Percentiles rank a stretch among this genome's conserved stretches.
Evolutionary conservation across 176 grass and related monocot species (phyloP).

Genomic region (Metroxylon sagu): DNA sequence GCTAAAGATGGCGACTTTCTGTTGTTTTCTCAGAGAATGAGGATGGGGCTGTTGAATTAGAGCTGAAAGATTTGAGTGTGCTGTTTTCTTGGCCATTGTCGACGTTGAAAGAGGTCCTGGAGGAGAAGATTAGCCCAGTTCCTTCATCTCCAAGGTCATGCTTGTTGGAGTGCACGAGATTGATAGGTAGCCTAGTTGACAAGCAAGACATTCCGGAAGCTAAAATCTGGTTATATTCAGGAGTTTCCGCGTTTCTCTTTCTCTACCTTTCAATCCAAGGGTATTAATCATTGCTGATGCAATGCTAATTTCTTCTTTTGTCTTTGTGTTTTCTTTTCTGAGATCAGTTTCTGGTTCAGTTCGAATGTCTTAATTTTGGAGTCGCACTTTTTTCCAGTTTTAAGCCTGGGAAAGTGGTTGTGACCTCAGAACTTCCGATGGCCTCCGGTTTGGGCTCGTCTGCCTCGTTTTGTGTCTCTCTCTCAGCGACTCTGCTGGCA

Average conservation of each 20-base stretch:
- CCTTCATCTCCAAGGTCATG: constrained; percentile 19
- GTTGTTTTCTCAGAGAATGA: constrained; percentile 13
- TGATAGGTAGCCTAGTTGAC: constrained; percentile 34
- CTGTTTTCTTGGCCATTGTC: constrained; percentile 57
- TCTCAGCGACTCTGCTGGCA: constrained; percentile 44
- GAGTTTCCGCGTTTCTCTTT: constrained; percentile 63
- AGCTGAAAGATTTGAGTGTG: constrained; percentile 51
- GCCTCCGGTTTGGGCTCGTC: constrained; percentile 76
- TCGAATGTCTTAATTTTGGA: no score
- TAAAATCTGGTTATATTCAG: constrained; percentile 57
- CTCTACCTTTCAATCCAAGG: constrained; percentile 73
- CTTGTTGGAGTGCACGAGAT: constrained; percentile 21
- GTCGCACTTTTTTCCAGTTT: constrained; percentile 25
- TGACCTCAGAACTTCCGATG: constrained; percentile 62
- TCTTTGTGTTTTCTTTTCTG: background rate
- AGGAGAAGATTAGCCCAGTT: background rate
- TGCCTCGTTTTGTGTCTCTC: constrained; percentile 57
- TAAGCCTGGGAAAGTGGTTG: constrained; percentile 45
- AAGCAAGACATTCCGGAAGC: constrained; percentile 42
- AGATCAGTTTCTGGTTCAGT: no score
- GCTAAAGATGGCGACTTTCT: constrained; percentile 1
- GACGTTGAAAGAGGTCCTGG: constrained; percentile 30
- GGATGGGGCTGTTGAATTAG: constrained; percentile 33
- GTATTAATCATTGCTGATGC: constrained; percentile 16
- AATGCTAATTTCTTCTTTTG: background rate